These are phyloP conservation scores for Calonectria pseudoturangicola DNA, from an alignment of 2,329 filamentous ascomycete species.

Conservation along the genomic window DNA sequence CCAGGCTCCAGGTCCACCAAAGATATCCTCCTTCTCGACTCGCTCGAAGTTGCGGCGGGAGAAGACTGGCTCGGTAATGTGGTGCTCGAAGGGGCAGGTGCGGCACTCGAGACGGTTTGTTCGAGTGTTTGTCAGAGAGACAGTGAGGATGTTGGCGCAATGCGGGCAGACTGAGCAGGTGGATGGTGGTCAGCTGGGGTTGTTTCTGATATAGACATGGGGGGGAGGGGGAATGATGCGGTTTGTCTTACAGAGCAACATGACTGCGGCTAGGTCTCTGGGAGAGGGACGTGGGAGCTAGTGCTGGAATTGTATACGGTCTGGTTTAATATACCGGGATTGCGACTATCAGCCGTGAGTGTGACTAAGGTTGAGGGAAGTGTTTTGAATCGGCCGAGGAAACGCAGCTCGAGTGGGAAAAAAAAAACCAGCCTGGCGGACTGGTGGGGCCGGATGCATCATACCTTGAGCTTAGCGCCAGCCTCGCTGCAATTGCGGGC, in stretches of 20 bases:
- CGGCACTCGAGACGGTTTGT: slow-evolving; percentile 94
- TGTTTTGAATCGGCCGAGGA: not conserved
- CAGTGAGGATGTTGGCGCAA: slow-evolving; percentile 89
- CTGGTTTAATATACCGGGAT: not conserved
- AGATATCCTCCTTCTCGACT: slow-evolving; percentile 91
- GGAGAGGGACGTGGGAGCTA: not conserved
- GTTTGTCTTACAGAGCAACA: slow-evolving; percentile 78
- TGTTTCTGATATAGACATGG: slow-evolving; percentile 18
- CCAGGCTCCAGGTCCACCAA: slow-evolving; percentile 92
- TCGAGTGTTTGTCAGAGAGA: slow-evolving; percentile 74
- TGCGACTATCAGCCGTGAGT: not conserved
- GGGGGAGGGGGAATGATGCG: slow-evolving; percentile 14
- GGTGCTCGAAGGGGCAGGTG: slow-evolving; percentile 94
- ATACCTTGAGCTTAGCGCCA: slow-evolving; percentile 24
- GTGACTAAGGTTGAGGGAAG: not conserved
- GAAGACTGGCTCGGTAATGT: slow-evolving; percentile 86
- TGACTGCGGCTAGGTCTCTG: slow-evolving; percentile 58
- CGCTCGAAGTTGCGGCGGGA: slow-evolving; percentile 89
- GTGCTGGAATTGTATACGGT: not conserved
- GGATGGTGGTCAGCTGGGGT: slow-evolving; percentile 42
- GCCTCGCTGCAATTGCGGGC: slow-evolving; percentile 19
- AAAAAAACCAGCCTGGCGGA: slow-evolving; percentile 22
- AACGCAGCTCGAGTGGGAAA: not conserved
- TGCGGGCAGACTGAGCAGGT: slow-evolving; percentile 81
- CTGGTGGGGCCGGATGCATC: slow-evolving; percentile 12